Conservation (phyloP, 2,329 filamentous ascomycete genomes). For the Cercospora berteroae region DNA sequence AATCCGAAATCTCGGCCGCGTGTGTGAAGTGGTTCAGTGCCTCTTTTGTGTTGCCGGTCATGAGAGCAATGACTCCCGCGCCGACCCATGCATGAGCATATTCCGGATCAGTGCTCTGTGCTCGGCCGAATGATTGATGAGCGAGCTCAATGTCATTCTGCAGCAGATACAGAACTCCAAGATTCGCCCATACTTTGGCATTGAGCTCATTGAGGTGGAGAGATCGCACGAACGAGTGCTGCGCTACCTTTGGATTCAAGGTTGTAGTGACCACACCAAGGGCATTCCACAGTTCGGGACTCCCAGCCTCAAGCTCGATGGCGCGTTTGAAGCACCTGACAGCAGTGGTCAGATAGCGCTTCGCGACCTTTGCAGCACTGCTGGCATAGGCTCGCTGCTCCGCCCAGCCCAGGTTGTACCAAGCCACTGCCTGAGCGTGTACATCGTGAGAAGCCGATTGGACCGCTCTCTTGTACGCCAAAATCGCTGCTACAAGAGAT, state of each 20-base stretch:
- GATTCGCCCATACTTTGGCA: conserved; percentile 80
- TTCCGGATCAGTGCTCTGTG: conserved; percentile 91
- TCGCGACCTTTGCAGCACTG: conserved; percentile 56
- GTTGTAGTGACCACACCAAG: conserved; percentile 86
- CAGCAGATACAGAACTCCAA: conserved; percentile 80
- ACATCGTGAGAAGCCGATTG: conserved; percentile 68
- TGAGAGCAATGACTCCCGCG: conserved; percentile 78
- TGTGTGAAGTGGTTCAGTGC: conserved; percentile 86
- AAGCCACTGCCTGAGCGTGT: conserved; percentile 90
- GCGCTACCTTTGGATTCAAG: conserved; percentile 81
- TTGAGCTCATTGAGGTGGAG: conserved; percentile 88
- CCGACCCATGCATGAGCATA: conserved; percentile 93
- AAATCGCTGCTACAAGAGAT: conserved; percentile 64
- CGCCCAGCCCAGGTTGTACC: conserved; percentile 95
- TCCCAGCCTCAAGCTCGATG: conserved; percentile 91
- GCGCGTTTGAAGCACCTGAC: conserved; percentile 91
- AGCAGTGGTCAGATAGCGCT: conserved; percentile 73
- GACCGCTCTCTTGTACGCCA: conserved; percentile 86
- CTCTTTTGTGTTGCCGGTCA: conserved; percentile 71
- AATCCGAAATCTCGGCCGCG: conserved; percentile 86
- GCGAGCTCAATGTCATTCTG: conserved; percentile 83
- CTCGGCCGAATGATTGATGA: conserved; percentile 83
- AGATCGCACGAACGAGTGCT: conserved; percentile 90
- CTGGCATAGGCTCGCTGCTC: conserved; percentile 77
- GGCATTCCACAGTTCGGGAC: conserved; percentile 95